These are phyloP conservation scores for Fusarium armeniacum DNA, from an alignment of 2,329 filamentous ascomycete species.

Conservation along the genomic window DNA sequence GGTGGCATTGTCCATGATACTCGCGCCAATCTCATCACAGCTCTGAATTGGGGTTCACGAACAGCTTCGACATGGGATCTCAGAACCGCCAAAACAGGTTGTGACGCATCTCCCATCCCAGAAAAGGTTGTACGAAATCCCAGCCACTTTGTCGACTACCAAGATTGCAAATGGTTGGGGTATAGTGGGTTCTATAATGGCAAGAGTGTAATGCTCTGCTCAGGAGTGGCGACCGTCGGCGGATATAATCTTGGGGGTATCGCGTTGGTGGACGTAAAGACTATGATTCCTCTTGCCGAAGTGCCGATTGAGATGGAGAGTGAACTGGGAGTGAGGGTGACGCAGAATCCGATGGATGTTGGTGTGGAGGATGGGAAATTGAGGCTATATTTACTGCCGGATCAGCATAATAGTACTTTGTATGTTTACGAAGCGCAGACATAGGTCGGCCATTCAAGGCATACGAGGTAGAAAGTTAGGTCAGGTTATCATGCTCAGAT, in stretches of 20 bases:
- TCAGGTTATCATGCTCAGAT: too few relatives aligned
- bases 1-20: constrained; percentile 63
- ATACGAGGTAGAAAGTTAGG: too few relatives aligned
- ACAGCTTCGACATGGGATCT: constrained; percentile 58
- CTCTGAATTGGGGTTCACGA: constrained; percentile 63
- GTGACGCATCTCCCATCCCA: constrained; percentile 39
- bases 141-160: constrained; percentile 63
- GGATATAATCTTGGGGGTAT: constrained; percentile 59
- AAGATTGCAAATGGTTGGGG: constrained; percentile 67
- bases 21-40: constrained; percentile 52
- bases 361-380: constrained; percentile 60
- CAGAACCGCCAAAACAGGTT: constrained; percentile 22
- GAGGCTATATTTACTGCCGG: constrained; percentile 63
- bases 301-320: constrained; percentile 61
- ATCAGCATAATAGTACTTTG: constrained; percentile 62
- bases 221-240: constrained; percentile 59
- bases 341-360: constrained; percentile 65
- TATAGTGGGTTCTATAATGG: constrained; percentile 54
- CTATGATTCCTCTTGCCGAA: constrained; percentile 62
- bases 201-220: constrained; percentile 63
- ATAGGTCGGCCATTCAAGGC: neutral
- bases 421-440: constrained; percentile 62
- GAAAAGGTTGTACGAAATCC: constrained; percentile 54
- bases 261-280: constrained; percentile 61
- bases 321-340: constrained; percentile 57